These are phyloP conservation scores for Cordyceps cateniannulata DNA, from an alignment of 2,329 filamentous ascomycete genomes.

Conservation along the genomic window DNA sequence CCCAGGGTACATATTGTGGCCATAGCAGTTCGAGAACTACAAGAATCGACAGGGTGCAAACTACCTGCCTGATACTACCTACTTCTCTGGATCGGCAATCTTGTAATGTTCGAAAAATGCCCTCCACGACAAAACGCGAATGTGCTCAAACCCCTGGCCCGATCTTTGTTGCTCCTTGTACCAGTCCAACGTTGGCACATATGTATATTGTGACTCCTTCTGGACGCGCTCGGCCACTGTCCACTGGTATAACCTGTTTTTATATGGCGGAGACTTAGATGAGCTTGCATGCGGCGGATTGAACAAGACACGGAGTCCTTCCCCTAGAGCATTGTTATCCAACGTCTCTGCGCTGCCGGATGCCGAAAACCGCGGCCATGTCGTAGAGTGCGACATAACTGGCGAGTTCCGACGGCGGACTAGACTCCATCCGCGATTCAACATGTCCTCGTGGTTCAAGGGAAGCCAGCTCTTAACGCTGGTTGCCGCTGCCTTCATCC, in stretches of 20 bases:
- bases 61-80: background rate
- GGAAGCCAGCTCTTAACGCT: conserved; percentile 33
- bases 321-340: conserved; percentile 6
- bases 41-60: background rate
- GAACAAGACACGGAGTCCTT: conserved; percentile 34
- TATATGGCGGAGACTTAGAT: conserved; percentile 2
- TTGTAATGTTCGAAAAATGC: conserved; percentile 28
- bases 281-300: conserved; percentile 32
- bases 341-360: conserved; percentile 9
- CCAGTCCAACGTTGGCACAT: conserved; percentile 44
- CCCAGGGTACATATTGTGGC: too few relatives aligned
- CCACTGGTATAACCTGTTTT: conserved; percentile 39
- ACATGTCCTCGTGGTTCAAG: conserved; percentile 22
- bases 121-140: conserved; percentile 39
- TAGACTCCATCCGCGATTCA: conserved; percentile 31
- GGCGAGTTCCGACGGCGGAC: conserved; percentile 18
- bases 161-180: conserved; percentile 40
- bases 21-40: too few relatives aligned
- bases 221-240: conserved; percentile 18
- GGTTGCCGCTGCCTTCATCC: conserved; percentile 26
- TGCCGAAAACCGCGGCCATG: background rate
- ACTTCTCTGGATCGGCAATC: conserved; percentile 21
- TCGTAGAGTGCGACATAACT: background rate
- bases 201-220: conserved; percentile 28
- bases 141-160: conserved; percentile 43